Evolutionary conservation across 768 basidiomycete species (phyloP).

Genomic region (Russula compacta): DNA sequence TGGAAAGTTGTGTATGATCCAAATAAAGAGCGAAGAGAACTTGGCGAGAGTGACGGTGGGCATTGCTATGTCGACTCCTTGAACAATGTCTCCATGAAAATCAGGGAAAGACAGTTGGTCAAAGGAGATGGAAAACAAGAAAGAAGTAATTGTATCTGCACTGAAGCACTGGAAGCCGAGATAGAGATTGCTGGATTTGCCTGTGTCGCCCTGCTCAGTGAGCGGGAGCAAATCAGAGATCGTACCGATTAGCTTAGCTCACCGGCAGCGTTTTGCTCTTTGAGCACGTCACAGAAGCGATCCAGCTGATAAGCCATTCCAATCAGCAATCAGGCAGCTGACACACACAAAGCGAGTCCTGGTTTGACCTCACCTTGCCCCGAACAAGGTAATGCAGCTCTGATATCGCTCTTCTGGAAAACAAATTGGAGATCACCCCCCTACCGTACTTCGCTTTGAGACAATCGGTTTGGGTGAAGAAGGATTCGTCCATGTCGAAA

Average conservation of each 20-base stretch:
- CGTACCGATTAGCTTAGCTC: neutral
- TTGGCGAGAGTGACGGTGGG: constrained; percentile 20
- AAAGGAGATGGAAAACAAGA: constrained; percentile 31
- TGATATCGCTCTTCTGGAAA: constrained; percentile 33
- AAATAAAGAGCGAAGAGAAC: neutral
- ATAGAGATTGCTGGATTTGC: constrained; percentile 29
- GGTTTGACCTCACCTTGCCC: constrained; percentile 22
- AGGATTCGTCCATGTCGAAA: constrained; percentile 30
- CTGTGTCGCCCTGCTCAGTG: neutral
- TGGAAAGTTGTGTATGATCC: neutral
- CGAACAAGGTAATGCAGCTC: constrained; percentile 30
- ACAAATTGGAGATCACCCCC: constrained; percentile 29
- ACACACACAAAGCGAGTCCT: neutral
- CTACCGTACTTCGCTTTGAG: constrained; percentile 28
- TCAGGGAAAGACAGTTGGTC: constrained; percentile 27
- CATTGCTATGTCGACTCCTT: constrained; percentile 27
- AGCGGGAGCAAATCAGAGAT: neutral
- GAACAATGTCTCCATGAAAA: constrained; percentile 31
- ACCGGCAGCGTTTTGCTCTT: constrained; percentile 5
- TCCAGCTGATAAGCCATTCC: constrained; percentile 25
- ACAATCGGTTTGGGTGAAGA: constrained; percentile 31
- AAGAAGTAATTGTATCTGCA: constrained; percentile 36
- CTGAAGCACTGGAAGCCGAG: constrained; percentile 35
- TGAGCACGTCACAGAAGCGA: constrained; percentile 21
- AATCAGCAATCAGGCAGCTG: neutral